A percentile compares a stretch with the other conserved stretches of the same genome.
phyloP scores from a whole-genome alignment of 345 rosid species.

The Murraya paniculata region DNA sequence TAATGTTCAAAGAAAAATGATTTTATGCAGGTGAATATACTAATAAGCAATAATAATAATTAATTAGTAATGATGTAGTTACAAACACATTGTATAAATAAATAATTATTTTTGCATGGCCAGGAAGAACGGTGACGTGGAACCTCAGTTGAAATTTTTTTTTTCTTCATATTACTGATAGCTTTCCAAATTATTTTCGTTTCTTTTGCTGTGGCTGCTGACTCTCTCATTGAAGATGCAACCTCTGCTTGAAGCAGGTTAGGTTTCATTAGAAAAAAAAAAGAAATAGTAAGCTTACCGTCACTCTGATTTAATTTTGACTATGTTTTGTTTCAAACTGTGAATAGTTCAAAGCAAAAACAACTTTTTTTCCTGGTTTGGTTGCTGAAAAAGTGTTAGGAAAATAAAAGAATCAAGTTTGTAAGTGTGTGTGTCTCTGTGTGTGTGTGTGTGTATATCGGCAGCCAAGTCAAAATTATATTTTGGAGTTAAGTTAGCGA shows the following conservation, averaged over 20 bases:
- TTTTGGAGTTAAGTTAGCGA: not conserved
- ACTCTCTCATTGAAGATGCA: not conserved
- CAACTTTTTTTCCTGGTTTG: not conserved
- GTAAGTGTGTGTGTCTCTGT: no score
- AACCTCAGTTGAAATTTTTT: not conserved
- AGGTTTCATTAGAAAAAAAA: not conserved
- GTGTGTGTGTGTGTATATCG: not conserved
- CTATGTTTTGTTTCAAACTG: not conserved
- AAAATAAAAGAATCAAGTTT: not conserved
- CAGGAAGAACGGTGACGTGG: not conserved
- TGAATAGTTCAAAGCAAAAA: not conserved
- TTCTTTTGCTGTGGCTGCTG: not conserved
- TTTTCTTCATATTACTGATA: not conserved
- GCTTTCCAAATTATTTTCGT: not conserved
- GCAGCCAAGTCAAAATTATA: not conserved
- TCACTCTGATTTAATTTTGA: not conserved
- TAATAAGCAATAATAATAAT: no score
- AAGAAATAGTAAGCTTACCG: not conserved
- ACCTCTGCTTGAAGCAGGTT: constrained; percentile 5
- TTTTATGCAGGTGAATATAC: no score
- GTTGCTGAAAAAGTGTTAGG: not conserved
- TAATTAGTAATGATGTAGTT: no score
- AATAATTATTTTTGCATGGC: no score
- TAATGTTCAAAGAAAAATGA: no score
- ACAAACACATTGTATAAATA: fast-evolving